Conservation (phyloP, 257 asterid genomes). For the Solanum arcanum region DNA sequence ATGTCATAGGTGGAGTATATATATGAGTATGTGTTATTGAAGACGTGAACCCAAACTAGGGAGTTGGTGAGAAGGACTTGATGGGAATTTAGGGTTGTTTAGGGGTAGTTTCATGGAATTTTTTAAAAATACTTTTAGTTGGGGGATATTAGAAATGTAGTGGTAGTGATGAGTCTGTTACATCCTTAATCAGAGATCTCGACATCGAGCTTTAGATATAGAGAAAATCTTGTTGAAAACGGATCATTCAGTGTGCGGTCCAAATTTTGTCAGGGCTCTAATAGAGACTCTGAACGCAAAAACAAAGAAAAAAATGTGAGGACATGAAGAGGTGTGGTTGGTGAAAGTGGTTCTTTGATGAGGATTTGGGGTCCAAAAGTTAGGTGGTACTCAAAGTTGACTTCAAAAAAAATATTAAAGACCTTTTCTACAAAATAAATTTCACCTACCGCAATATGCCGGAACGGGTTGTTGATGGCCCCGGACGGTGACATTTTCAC, state of each 20-base stretch:
- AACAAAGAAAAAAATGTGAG: not conserved
- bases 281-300: too few species aligned
- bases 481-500: constrained; percentile 4
- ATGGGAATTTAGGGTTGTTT: constrained; percentile 32
- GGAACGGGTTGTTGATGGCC: not conserved
- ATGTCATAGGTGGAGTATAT: constrained; percentile 16
- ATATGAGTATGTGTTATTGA: constrained; percentile 1
- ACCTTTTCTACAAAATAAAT: constrained; percentile 6
- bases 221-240: too few species aligned
- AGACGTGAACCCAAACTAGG: not conserved
- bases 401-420: not conserved
- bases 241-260: fast-evolving
- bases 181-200: too few species aligned
- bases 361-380: constrained; percentile 13
- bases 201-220: too few species aligned
- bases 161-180: not conserved
- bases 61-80: constrained; percentile 22
- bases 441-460: constrained; percentile 26
- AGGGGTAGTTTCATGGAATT: constrained; percentile 18
- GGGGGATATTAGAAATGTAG: not conserved
- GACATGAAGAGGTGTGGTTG: constrained; percentile 32
- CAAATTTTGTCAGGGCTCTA: too few species aligned
- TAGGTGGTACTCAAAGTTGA: constrained; percentile 26
- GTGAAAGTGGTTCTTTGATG: constrained; percentile 23
- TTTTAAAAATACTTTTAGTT: not conserved